Evolutionary conservation across 805 yeast genomes (phyloP).

Genomic region (Ogataea polymorpha): DNA sequence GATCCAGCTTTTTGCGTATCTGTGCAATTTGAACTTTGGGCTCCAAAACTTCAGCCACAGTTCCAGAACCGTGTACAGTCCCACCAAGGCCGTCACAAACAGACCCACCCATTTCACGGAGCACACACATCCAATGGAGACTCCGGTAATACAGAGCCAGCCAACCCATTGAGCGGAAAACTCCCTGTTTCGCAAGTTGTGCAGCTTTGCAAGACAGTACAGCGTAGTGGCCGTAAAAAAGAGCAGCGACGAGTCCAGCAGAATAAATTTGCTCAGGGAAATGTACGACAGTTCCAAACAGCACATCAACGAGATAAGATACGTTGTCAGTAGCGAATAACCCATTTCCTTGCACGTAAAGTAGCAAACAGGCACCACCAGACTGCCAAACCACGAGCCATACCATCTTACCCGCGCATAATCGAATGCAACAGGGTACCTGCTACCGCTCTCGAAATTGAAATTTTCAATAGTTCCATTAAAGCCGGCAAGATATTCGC

Average conservation of each 20-base stretch:
- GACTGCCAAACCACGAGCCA: conserved; percentile 64
- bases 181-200: conserved; percentile 42
- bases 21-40: conserved; percentile 43
- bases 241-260: conserved; percentile 72
- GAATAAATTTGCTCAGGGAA: conserved; percentile 68
- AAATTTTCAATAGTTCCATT: conserved; percentile 56
- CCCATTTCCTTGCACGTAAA: conserved; percentile 62
- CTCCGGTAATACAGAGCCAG: conserved; percentile 63
- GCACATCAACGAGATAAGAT: conserved; percentile 61
- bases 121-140: conserved; percentile 77
- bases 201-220: conserved; percentile 54
- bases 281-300: conserved; percentile 67
- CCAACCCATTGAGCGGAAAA: conserved; percentile 40
- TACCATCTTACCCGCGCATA: conserved; percentile 66
- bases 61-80: conserved; percentile 83
- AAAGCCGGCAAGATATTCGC: conserved; percentile 83
- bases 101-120: conserved; percentile 86
- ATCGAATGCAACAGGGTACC: conserved; percentile 60
- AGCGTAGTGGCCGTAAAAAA: conserved; percentile 74
- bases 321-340: conserved; percentile 47
- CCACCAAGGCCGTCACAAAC: conserved; percentile 84
- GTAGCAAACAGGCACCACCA: conserved; percentile 69
- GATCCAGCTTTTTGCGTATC: conserved; percentile 65
- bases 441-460: conserved; percentile 64
- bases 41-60: conserved; percentile 89